Evolutionary conservation across 78 protist species (phyloP).

Genomic region (Monocercomonoides exilis): DNA sequence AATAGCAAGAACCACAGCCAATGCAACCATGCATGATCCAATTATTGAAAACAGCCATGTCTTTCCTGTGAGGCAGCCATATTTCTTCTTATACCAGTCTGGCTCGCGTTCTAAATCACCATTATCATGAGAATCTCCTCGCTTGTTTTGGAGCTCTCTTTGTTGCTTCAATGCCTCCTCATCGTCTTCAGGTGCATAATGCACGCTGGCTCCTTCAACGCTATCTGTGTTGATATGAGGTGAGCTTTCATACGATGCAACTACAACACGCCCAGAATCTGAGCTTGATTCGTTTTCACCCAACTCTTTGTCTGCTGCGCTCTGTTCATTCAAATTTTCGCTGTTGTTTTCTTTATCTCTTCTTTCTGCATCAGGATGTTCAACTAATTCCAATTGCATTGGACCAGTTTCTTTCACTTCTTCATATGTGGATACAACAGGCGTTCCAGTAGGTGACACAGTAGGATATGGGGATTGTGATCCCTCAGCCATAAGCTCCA

Average conservation of each 20-base stretch:
- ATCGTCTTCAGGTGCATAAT: neutral
- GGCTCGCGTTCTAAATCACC: no score
- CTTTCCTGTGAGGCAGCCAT: neutral
- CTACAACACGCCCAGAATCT: neutral
- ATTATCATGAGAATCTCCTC: no score
- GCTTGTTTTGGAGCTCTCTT: no score
- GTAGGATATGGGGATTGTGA: neutral
- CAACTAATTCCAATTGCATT: no score
- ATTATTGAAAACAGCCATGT: neutral
- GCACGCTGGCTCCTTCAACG: no score
- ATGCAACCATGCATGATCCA: neutral
- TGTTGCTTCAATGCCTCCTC: no score
- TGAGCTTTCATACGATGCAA: neutral
- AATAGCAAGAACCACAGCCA: neutral
- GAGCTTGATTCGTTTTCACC: neutral
- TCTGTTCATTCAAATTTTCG: neutral
- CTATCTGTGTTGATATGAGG: no score
- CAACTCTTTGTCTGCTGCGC: neutral
- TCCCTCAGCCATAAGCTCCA: neutral
- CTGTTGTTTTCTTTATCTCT: neutral
- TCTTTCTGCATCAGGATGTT: no score
- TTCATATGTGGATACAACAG: no score
- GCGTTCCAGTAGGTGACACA: neutral
- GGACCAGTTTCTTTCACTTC: no score
- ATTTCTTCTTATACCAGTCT: neutral